A percentile compares a stretch with the other conserved stretches of the same genome.
These are phyloP conservation scores for Saccharomycopsis javanensis DNA, from an alignment of 805 yeast species.

Conservation along the genomic window DNA sequence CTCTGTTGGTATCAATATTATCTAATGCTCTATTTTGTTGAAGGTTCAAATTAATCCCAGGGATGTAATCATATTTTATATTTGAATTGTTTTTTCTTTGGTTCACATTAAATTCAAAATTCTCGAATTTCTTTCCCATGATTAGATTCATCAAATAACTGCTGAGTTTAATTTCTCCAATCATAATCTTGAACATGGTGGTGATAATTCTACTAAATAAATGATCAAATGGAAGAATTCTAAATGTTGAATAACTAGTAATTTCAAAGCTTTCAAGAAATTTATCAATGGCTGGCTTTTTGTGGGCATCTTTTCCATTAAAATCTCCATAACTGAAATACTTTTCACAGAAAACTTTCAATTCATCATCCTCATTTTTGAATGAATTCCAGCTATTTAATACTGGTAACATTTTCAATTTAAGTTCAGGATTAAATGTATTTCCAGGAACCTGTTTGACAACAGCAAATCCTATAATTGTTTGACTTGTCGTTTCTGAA, in stretches of 20 bases:
- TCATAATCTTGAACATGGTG: slow-evolving; percentile 7
- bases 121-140: slow-evolving; percentile 19
- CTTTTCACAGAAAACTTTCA: background rate
- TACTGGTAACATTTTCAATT: slow-evolving; percentile 8
- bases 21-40: slow-evolving; percentile 19
- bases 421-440: slow-evolving; percentile 18
- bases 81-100: slow-evolving; percentile 6
- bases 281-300: background rate
- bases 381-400: background rate
- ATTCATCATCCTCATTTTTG: background rate
- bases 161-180: slow-evolving; percentile 6
- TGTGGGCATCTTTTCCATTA: background rate
- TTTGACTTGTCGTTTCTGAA: background rate
- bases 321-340: background rate
- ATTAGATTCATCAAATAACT: slow-evolving; percentile 15
- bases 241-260: slow-evolving; percentile 6
- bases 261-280: slow-evolving; percentile 4
- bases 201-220: slow-evolving; percentile 14
- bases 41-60: slow-evolving; percentile 12
- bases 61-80: background rate
- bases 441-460: slow-evolving; percentile 16
- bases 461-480: slow-evolving; percentile 4
- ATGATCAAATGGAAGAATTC: slow-evolving; percentile 16
- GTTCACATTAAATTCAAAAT: slow-evolving; percentile 19
- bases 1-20: slow-evolving; percentile 15